phyloP scores from a whole-genome alignment of 306 rosid species.

The Cucumis cinereus region DNA sequence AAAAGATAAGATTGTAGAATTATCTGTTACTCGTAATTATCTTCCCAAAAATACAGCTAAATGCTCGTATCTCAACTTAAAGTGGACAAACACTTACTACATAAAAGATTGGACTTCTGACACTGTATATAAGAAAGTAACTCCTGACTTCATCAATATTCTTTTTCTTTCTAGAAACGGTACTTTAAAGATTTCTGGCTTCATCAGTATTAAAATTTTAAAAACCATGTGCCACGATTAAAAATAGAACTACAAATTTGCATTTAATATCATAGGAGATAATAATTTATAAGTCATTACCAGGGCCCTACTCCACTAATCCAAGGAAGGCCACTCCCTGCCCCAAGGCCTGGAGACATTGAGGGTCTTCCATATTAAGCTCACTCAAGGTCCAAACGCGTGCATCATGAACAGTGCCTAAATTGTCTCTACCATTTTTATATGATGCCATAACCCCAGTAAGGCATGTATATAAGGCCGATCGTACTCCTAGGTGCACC shows the following conservation, averaged over 20 bases:
- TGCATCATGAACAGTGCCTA: neutral
- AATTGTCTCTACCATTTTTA: neutral
- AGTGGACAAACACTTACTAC: neutral
- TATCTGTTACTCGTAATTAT: neutral
- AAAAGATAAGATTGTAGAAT: neutral
- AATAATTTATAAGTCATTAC: neutral
- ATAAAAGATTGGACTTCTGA: neutral
- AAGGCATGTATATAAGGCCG: neutral
- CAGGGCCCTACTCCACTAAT: neutral
- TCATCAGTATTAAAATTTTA: neutral
- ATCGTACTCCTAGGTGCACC: neutral
- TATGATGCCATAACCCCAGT: neutral
- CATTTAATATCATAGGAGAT: neutral
- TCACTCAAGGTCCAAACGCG: neutral
- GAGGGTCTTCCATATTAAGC: too few relatives aligned
- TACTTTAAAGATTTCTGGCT: too few relatives aligned
- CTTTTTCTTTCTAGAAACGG: too few relatives aligned
- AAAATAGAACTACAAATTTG: neutral
- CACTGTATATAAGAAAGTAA: neutral
- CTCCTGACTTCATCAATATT: neutral
- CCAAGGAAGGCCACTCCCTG: too few relatives aligned
- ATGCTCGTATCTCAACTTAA: neutral
- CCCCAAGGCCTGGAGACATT: too few relatives aligned
- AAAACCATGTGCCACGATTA: neutral
- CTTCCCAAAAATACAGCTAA: neutral